These are phyloP conservation scores for Jasminum sambac DNA, from an alignment of 257 asterid species.

Conservation along the genomic window DNA sequence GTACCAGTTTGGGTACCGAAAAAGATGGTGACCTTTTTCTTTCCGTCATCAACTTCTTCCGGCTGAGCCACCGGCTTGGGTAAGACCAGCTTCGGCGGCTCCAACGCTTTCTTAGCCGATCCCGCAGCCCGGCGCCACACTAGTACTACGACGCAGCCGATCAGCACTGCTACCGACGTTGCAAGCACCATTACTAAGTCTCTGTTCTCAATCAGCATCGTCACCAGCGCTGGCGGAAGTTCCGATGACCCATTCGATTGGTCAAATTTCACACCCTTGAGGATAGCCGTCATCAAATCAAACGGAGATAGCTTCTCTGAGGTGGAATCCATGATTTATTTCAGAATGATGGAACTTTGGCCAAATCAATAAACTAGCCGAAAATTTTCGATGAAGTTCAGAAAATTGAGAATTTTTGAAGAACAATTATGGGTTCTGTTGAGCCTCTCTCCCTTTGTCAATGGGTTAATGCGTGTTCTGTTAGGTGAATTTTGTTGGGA, in stretches of 20 bases:
- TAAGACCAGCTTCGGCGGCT: conserved; percentile 47
- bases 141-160: conserved; percentile 71
- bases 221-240: conserved; percentile 38
- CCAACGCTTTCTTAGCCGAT: conserved; percentile 45
- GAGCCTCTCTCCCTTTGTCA: conserved; percentile 20
- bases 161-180: conserved; percentile 75
- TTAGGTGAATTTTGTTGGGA: conserved; percentile 16
- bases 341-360: conserved; percentile 18
- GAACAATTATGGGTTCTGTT: not conserved
- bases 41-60: conserved; percentile 82
- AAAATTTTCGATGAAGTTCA: not conserved
- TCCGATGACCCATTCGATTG: conserved; percentile 47
- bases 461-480: not conserved
- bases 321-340: conserved; percentile 44
- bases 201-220: conserved; percentile 65
- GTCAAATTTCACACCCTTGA: conserved; percentile 53
- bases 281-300: conserved; percentile 69
- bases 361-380: not conserved
- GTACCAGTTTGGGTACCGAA: conserved; percentile 98
- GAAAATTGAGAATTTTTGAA: not conserved
- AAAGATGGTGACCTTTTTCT: conserved; percentile 74
- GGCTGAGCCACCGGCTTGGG: conserved; percentile 50
- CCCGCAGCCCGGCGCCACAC: conserved; percentile 64
- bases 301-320: conserved; percentile 66
- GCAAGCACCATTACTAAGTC: conserved; percentile 70